phyloP scores from a whole-genome alignment of 2,329 filamentous ascomycete species.

The Cercospora sesami region DNA sequence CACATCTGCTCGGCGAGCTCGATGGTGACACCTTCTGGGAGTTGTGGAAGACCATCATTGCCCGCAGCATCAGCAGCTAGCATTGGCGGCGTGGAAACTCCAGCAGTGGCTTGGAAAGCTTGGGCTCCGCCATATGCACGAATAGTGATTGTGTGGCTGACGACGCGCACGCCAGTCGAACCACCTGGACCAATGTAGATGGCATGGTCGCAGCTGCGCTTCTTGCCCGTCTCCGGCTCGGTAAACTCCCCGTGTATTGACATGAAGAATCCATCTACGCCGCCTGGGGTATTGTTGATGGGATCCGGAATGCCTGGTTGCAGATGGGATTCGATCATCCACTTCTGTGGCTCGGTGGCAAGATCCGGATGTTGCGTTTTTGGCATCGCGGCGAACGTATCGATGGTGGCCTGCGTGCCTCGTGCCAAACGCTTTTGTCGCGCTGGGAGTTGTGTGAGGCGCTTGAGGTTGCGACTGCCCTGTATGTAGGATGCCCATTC shows the following conservation, averaged over 20 bases:
- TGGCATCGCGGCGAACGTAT: slow-evolving; percentile 70
- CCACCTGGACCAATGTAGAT: slow-evolving; percentile 69
- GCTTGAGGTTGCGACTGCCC: slow-evolving; percentile 74
- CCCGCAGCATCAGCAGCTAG: slow-evolving; percentile 21
- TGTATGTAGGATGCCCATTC: slow-evolving; percentile 76
- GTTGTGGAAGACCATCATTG: slow-evolving; percentile 23
- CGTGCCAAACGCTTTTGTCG: slow-evolving; percentile 66
- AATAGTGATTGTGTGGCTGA: slow-evolving; percentile 76
- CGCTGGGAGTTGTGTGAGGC: slow-evolving; percentile 61
- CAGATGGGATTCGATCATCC: slow-evolving; percentile 79
- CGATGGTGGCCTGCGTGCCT: slow-evolving; percentile 64
- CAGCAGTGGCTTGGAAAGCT: slow-evolving; percentile 49
- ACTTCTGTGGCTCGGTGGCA: slow-evolving; percentile 65
- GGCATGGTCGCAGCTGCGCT: slow-evolving; percentile 76
- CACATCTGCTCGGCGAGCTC: slow-evolving; percentile 58
- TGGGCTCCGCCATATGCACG: slow-evolving; percentile 63
- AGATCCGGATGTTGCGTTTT: slow-evolving; percentile 73
- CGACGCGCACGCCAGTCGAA: slow-evolving; percentile 67
- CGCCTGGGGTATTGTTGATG: slow-evolving; percentile 59
- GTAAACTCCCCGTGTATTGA: slow-evolving; percentile 83
- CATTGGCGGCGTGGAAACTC: slow-evolving; percentile 34
- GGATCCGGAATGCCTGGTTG: slow-evolving; percentile 71
- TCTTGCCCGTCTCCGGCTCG: slow-evolving; percentile 61
- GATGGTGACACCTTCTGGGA: slow-evolving; percentile 35
- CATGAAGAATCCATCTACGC: slow-evolving; percentile 76